A percentile compares a stretch with the other conserved stretches of the same genome.
Conservation (phyloP, 2,329 filamentous ascomycete genomes). For the Rutstroemia sp. region DNA sequence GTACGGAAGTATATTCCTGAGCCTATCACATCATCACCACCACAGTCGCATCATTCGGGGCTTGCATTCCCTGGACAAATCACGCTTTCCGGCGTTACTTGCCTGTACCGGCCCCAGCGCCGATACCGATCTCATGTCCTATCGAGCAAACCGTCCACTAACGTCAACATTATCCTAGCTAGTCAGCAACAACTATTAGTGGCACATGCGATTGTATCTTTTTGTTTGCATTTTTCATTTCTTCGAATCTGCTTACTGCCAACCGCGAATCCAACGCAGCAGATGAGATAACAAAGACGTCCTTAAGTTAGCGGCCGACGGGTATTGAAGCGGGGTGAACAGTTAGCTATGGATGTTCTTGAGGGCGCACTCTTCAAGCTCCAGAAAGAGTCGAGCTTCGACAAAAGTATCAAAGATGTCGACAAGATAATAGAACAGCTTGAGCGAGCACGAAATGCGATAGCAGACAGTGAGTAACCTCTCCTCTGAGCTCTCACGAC, state of each 20-base stretch:
- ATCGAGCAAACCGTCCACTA: too few relatives aligned
- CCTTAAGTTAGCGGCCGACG: background rate
- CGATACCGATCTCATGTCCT: too few relatives aligned
- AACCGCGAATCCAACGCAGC: background rate
- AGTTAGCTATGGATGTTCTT: slow-evolving; percentile 27
- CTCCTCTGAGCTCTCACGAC: background rate
- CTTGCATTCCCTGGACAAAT: too few relatives aligned
- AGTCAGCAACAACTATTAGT: too few relatives aligned
- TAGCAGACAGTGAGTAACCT: slow-evolving; percentile 54
- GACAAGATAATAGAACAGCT: slow-evolving; percentile 77
- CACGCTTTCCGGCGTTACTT: too few relatives aligned
- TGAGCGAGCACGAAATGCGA: slow-evolving; percentile 61
- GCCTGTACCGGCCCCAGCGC: too few relatives aligned
- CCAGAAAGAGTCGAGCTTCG: slow-evolving; percentile 26
- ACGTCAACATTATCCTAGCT: too few relatives aligned
- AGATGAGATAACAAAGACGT: background rate
- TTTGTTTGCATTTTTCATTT: background rate
- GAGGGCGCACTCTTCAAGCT: slow-evolving; percentile 27
- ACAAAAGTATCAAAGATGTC: slow-evolving; percentile 56
- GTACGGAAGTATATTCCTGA: too few relatives aligned
- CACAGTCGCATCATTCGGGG: too few relatives aligned
- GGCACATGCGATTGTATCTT: background rate
- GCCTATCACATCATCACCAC: too few relatives aligned
- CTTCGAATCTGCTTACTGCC: too few relatives aligned
- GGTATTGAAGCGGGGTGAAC: slow-evolving; percentile 14